Percentiles rank a stretch among this genome's conserved stretches.
Conservation (phyloP, 139 green algal genomes). For the Volvox reticuliferus region DNA sequence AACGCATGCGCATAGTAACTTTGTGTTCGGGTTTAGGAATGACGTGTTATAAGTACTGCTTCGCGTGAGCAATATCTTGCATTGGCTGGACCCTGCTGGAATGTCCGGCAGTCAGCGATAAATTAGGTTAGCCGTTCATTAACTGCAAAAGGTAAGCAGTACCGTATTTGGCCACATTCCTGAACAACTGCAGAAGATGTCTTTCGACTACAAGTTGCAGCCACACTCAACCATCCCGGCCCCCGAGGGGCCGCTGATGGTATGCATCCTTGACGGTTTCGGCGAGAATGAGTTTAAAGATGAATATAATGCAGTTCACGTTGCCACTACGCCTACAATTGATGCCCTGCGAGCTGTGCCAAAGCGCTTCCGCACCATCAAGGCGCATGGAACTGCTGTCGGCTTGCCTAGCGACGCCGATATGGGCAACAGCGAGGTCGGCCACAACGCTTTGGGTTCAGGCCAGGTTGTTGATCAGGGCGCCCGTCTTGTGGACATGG, state of each 20-base stretch:
- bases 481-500: slow-evolving; percentile 92
- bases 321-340: slow-evolving; percentile 80
- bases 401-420: slow-evolving; percentile 93
- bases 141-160: not conserved
- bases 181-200: slow-evolving; percentile 15
- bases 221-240: slow-evolving; percentile 74
- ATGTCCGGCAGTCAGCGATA: not conserved
- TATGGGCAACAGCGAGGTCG: slow-evolving; percentile 95
- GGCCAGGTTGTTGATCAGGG: slow-evolving; percentile 96
- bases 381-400: slow-evolving; percentile 93
- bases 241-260: slow-evolving; percentile 77
- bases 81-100: not conserved
- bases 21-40: not conserved
- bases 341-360: slow-evolving; percentile 77
- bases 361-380: slow-evolving; percentile 69
- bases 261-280: slow-evolving; percentile 86
- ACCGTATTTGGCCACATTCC: not conserved
- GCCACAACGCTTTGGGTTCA: slow-evolving; percentile 96
- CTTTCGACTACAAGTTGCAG: slow-evolving; percentile 63
- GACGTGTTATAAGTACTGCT: not conserved
- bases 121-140: not conserved
- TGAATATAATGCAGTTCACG: slow-evolving; percentile 86
- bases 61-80: not conserved
- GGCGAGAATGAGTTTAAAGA: slow-evolving; percentile 88
- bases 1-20: not conserved